Conservation (phyloP, 116 monocot species). For the Dioscorea cayenensis region DNA sequence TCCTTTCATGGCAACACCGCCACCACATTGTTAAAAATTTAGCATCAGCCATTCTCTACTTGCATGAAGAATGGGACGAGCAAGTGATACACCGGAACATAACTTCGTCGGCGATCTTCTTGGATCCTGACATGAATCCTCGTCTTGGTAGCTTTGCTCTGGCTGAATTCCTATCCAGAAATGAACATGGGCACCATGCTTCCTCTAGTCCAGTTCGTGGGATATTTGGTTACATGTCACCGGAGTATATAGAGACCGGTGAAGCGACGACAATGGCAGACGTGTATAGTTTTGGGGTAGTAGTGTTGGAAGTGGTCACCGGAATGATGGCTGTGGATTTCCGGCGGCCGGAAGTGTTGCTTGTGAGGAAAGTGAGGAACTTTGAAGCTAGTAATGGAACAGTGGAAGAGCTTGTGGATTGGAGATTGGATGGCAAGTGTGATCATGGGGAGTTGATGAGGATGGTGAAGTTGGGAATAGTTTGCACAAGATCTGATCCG, state of each 20-base stretch:
- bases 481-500: constrained; percentile 50
- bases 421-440: constrained; percentile 35
- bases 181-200: constrained; percentile 25
- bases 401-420: constrained; percentile 38
- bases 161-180: constrained; percentile 75
- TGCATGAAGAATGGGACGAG: constrained; percentile 98
- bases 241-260: constrained; percentile 69
- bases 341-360: constrained; percentile 42
- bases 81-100: constrained; percentile 90
- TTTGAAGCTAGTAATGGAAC: constrained; percentile 13
- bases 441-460: constrained; percentile 38
- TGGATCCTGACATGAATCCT: constrained; percentile 66
- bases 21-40: constrained; percentile 61
- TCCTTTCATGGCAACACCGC: constrained; percentile 56
- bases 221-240: constrained; percentile 92
- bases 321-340: constrained; percentile 74
- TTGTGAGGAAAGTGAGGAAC: constrained; percentile 25
- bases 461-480: constrained; percentile 47
- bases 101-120: constrained; percentile 71
- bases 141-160: constrained; percentile 74
- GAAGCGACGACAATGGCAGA: constrained; percentile 43
- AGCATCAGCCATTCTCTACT: constrained; percentile 74
- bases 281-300: constrained; percentile 92
- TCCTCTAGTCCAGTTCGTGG: constrained; percentile 34
- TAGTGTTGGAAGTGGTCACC: constrained; percentile 66